phyloP scores from a whole-genome alignment of 169 alveolate genomes.

The Eimeria maxima region DNA sequence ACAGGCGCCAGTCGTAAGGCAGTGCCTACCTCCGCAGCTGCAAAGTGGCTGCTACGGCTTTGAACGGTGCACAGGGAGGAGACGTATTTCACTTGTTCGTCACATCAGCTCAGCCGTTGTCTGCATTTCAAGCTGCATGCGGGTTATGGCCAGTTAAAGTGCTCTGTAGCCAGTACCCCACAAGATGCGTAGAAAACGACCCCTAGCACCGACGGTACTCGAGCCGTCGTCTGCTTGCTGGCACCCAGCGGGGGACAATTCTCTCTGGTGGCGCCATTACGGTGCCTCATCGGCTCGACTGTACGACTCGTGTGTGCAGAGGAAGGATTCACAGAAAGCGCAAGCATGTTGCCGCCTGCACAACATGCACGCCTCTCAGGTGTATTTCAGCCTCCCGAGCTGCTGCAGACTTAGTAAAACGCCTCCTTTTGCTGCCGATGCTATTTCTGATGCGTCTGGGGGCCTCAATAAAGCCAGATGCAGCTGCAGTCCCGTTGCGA shows the following conservation, averaged over 20 bases:
- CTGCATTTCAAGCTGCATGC: background rate
- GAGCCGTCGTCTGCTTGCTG: conserved; percentile 36
- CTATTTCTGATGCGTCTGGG: background rate
- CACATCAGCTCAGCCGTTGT: background rate
- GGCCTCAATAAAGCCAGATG: conserved; percentile 11
- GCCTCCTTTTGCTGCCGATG: background rate
- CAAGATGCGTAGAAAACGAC: background rate
- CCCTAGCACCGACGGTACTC: background rate
- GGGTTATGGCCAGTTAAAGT: background rate
- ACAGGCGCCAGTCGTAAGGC: background rate
- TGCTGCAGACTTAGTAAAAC: conserved; percentile 39
- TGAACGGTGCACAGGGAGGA: background rate
- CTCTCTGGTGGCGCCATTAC: conserved; percentile 64
- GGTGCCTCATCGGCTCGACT: background rate
- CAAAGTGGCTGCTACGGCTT: background rate
- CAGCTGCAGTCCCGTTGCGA: conserved; percentile 75
- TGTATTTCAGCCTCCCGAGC: conserved; percentile 19
- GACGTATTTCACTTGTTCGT: background rate
- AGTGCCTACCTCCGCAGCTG: background rate
- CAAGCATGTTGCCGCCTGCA: conserved; percentile 35
- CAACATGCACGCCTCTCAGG: conserved; percentile 66
- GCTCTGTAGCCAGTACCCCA: no score
- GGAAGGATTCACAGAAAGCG: background rate
- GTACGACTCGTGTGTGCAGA: background rate
- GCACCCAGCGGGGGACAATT: conserved; percentile 69